Base-by-base conservation (phyloP, 1,284 basidiomycete genomes). In the Blastosporella zonata region DNA sequence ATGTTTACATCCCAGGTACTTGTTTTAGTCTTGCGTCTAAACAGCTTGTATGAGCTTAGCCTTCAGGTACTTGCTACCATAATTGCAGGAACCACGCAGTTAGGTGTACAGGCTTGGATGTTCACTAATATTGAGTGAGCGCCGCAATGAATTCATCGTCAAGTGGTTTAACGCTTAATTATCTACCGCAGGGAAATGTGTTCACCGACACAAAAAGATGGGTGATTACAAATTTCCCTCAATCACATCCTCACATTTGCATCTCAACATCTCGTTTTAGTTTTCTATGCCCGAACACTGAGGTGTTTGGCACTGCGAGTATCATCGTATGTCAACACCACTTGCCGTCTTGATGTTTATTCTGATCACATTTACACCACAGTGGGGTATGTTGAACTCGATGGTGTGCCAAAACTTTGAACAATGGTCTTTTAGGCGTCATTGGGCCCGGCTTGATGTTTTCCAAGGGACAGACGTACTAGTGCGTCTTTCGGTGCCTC, bases 41-140 rank as follows among this genome's bases (percentile, higher is more conserved):
- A n/a, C 29, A 10, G n/a, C n/a, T 33, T 17, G 10, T 40, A 2
- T 37, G 12, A 33, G 17, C 21, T 6, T 12, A 23, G 1, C 6
- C 28, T n/a, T 5, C 10, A 88, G 64, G 68, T 87, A 15, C 64
- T 84, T 36, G 81, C 82, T 6, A 79, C 81, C 1, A 59, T 84
- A 25, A 67, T 90, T 22, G 81, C 81, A 5, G 80, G 78, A 18
- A 81, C 81, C 12, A 73, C 75, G 2, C 82, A 84, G 54, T 68
- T 86, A 6, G 79, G 78, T 17, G 79, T 87, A 2, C 81, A 87
- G 59, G 67, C 78, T 2, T 89, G 83, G 77, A 80, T 84, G 75
- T 81, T 84, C 62, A 68, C 72, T 46, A 76, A 82, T 58, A 55
- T 55, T 6, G 12, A 44, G 54, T 55, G 28, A 41, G 54, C 3